Conservation (phyloP, 495 filamentous ascomycete species). For the Hyaloscypha finlandica region DNA sequence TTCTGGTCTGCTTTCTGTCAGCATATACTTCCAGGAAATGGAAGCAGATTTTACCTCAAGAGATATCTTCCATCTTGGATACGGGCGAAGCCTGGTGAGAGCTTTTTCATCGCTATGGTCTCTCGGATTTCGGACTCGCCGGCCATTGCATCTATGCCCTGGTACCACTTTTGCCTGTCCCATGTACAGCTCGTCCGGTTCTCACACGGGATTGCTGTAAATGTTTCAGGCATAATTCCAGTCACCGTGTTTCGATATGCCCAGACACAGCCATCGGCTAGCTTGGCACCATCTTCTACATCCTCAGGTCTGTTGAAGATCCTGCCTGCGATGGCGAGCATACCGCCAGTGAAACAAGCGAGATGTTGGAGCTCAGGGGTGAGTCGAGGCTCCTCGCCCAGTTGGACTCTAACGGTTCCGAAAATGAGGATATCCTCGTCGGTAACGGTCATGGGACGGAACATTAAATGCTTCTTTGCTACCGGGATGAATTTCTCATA, state of each 20-base stretch:
- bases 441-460: constrained; percentile 77
- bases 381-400: constrained; percentile 47
- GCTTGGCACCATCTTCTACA: constrained; percentile 71
- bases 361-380: constrained; percentile 53
- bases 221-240: constrained; percentile 85
- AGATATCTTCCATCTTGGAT: constrained; percentile 30
- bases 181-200: constrained; percentile 69
- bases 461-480: constrained; percentile 61
- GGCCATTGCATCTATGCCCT: constrained; percentile 48
- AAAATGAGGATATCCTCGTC: constrained; percentile 78
- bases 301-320: constrained; percentile 70
- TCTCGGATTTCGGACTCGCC: constrained; percentile 12
- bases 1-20: constrained; percentile 47
- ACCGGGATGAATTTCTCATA: constrained; percentile 30
- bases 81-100: constrained; percentile 25
- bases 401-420: constrained; percentile 44
- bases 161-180: constrained; percentile 64
- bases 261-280: constrained; percentile 96
- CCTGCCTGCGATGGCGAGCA: constrained; percentile 85
- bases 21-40: neutral
- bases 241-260: constrained; percentile 75
- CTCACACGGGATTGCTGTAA: constrained; percentile 66
- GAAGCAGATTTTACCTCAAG: constrained; percentile 15
- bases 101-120: constrained; percentile 11
- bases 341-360: constrained; percentile 84